A percentile compares a stretch with the other conserved stretches of the same genome.
Evolutionary conservation across 768 basidiomycete species (phyloP).

Genomic region (Boletus vermiculosoides): DNA sequence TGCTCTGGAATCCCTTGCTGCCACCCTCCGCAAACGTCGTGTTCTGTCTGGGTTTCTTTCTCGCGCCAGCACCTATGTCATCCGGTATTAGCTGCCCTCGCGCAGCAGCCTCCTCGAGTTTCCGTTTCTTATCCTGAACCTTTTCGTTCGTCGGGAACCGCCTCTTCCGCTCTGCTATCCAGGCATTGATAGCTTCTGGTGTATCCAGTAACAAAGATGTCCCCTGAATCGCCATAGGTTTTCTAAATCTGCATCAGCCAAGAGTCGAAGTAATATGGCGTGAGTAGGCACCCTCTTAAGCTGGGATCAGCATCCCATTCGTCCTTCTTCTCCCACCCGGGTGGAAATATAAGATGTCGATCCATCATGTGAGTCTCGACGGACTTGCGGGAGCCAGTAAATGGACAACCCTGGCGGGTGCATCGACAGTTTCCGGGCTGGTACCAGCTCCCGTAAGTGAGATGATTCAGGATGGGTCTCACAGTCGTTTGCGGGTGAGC

Average conservation of each 20-base stretch:
- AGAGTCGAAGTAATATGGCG: neutral
- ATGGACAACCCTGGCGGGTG: conserved; percentile 61
- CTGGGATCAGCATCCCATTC: conserved; percentile 85
- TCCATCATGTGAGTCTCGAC: conserved; percentile 88
- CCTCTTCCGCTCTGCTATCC: conserved; percentile 87
- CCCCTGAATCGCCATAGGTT: conserved; percentile 73
- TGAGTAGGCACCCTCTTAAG: conserved; percentile 61
- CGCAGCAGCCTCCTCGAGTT: conserved; percentile 73
- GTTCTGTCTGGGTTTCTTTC: conserved; percentile 43
- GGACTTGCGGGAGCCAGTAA: conserved; percentile 65
- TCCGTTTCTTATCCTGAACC: conserved; percentile 79
- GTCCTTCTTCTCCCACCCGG: conserved; percentile 60
- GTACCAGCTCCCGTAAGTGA: conserved; percentile 48
- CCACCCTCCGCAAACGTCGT: neutral
- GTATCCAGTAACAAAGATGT: conserved; percentile 76
- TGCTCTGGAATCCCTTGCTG: conserved; percentile 4
- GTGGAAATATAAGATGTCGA: conserved; percentile 80
- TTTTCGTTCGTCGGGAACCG: conserved; percentile 75
- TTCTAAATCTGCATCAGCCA: conserved; percentile 42
- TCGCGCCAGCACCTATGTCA: conserved; percentile 40
- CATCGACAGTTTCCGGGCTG: conserved; percentile 62
- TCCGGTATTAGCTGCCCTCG: conserved; percentile 67
- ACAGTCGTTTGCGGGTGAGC: conserved; percentile 1
- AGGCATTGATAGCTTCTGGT: conserved; percentile 76
- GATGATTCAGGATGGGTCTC: conserved; percentile 18